Percentiles rank a stretch among this genome's conserved stretches.
Conservation (phyloP, 371 early-diverging fungal genomes). For the Rhizopus delemar region DNA sequence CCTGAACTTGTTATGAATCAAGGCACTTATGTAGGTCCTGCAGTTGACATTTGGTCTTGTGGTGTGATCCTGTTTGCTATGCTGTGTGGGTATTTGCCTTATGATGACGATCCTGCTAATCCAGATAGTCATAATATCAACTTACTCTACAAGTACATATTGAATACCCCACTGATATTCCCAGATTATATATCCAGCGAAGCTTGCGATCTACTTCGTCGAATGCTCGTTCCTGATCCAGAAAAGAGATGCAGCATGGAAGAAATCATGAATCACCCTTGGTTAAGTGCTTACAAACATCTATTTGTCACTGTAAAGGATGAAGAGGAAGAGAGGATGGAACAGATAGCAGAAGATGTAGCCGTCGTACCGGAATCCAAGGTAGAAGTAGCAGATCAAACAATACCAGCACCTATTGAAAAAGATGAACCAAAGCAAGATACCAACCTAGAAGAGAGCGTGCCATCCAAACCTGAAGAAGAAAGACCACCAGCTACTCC, state of each 20-base stretch:
- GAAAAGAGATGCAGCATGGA: conserved; percentile 82
- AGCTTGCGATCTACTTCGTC: conserved; percentile 80
- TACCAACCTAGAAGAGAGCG: not conserved
- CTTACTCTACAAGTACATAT: conserved; percentile 92
- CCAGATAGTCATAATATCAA: conserved; percentile 97
- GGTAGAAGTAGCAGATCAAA: not conserved
- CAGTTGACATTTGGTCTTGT: conserved; percentile 96
- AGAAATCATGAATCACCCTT: conserved; percentile 83
- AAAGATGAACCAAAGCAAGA: too few species aligned
- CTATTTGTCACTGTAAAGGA: conserved; percentile 34
- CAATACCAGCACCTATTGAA: not conserved
- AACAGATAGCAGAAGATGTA: too few species aligned
- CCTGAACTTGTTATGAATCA: conserved; percentile 97
- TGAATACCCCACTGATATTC: conserved; percentile 88
- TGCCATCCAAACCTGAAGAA: conserved; percentile 13
- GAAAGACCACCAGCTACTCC: conserved; percentile 4
- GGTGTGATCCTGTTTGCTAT: conserved; percentile 96
- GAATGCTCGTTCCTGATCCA: conserved; percentile 95
- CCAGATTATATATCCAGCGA: conserved; percentile 85
- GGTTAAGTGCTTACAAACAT: conserved; percentile 48
- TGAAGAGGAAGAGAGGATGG: conserved; percentile 8
- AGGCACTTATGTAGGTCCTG: conserved; percentile 95
- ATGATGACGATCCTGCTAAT: conserved; percentile 97
- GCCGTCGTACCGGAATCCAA: conserved; percentile 15
- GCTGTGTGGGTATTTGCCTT: conserved; percentile 98